Base-by-base conservation (phyloP, 2,329 filamentous ascomycete genomes). In the Ascosphaera pollenicola region DNA sequence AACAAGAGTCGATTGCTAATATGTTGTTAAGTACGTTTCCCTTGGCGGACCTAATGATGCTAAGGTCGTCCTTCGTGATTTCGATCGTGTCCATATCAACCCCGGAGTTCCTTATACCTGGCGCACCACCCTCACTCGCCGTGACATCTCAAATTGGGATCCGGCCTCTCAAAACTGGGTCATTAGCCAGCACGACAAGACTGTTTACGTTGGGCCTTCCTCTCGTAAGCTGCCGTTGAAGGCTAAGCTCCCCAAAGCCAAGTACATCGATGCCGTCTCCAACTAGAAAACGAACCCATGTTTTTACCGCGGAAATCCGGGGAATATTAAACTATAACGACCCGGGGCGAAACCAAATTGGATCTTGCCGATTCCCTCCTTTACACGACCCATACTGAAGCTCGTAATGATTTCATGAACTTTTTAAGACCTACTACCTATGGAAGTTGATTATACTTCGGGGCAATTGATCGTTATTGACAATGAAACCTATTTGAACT, bases 131-230 rank as follows among this genome's bases (percentile, higher is more conserved):
- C 58, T 94, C 40, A 84, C 75, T 4, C 69, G 85, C 31, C 73
- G 83, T 41, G 87, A 94, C 51, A 48, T 94, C 41, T 83, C 77
- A 54, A 89, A 84, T 61, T 94, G 87, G 85, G 81, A 93, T 47
- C 62, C 70, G 1, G 65, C 52, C 1, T 54, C 60, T n/a, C 85
- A 94, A 65, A 76, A 94, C 63, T 95, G 87, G 85, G 69, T 83
- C 36, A 62, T 75, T 40, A 63, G 61, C 21, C 49, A 60, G 17
- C 63, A 70, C 47, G 56, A 63, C 39, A 74, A 74, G 63, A 73
- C 61, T 41, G 64, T 73, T 32, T 69, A 68, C 45, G 70, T 76
- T 4, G 72, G 72, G 18, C 64, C 59, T 45, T 70, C 66, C 3
- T 73, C 68, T 42, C 62, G 71, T 47, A 72, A 67, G 41, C 53